Evolutionary conservation across 208 protist genomes (phyloP), one percentile per base, ranked within the genome.

Genomic region (Leishmania turanica): DNA sequence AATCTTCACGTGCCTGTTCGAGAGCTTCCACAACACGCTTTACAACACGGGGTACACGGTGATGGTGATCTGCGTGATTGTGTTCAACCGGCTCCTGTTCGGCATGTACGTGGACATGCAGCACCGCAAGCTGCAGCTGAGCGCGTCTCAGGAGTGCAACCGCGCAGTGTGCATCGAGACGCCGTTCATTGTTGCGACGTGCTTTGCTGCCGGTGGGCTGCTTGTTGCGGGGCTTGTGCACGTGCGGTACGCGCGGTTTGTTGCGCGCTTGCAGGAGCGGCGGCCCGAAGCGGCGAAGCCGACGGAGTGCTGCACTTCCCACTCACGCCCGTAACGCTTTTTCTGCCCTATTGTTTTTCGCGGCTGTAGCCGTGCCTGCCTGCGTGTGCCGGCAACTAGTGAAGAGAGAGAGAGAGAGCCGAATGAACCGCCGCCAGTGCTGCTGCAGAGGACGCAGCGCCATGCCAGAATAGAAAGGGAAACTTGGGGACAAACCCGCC

Each of bases 21-120:
- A 90, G 80, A 78, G 77, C 53, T 76, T 87, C 69, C 90, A 90
- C 84, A 90, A 86, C 75, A 85, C 86, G 51, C 86, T 91, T 37
- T 90, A 90, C 84, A 88, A 77, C 75, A 72, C 88, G 69, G 77
- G 81, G 19, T 91, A 89, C 69, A n/a, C 88, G 49, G 87, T 87
- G 64, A 83, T 77, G 65, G 81, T 84, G 70, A 54, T 91, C n/a
- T 81, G 73, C n/a, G 82, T 89, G 11, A 87, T 93, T 65, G 82
- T 80, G 81, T 91, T 91, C 75, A 91, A 93, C 84, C 88, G 84
- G 56, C 66, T 88, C n/a, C 79, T 93, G 56, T 90, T 93, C 70
- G 90, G 90, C 53, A 79, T 88, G 65, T 82, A 82, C 77, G 85
- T 89, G 66, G 87, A 91, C 79, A 83, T 81, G 66, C 83, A 87